Base-by-base conservation (phyloP, 2,329 filamentous ascomycete genomes). In the Talaromyces sp. region DNA sequence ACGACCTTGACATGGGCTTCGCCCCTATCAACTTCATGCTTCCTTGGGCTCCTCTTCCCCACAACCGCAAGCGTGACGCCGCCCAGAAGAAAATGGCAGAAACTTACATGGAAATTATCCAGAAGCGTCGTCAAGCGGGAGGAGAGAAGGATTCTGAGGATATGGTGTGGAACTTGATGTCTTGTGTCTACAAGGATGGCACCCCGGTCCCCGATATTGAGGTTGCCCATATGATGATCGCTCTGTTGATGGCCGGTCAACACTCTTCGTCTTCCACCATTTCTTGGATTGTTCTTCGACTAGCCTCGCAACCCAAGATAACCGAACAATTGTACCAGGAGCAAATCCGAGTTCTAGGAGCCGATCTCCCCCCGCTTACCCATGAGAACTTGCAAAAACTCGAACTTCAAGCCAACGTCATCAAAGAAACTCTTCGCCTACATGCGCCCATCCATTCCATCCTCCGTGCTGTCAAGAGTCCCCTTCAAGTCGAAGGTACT, bases 181-280 rank as follows among this genome's bases (percentile, higher is more conserved):
- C 84, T 69, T 90, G 88, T 75, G 84, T 79, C 11, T 94, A 94
- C 85, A 93, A 93, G 79, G 83, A 91, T 70, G 90, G 91, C 56
- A 83, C 80, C 11, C 78, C 82, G 0, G 79, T 93, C 1, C 88
- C 90, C 0, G 90, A 94, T 74, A 84, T 87, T 69, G 90, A 94
- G 73, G 87, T 94, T 61, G 90, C 90, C 0, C 88, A 92, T 77
- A 91, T 94, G 83, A 93, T 94, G 91, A 94, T 94, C 72, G 90
- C 90, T 0, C 83, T 94, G 17, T 84, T 94, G 61, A 93, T 95
- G 90, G 91, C 89, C 11, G 91, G 91, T 60, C 91, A 95, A 73
- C 91, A 94, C 79, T 90, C 89, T 1, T 93, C 90, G 0, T 89
- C 90, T 5, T 89, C 90, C 0, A 90, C 89, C n/a, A 87, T 87